Base-by-base conservation (phyloP, 163 green algal genomes). In the Scenedesmus sp. region DNA sequence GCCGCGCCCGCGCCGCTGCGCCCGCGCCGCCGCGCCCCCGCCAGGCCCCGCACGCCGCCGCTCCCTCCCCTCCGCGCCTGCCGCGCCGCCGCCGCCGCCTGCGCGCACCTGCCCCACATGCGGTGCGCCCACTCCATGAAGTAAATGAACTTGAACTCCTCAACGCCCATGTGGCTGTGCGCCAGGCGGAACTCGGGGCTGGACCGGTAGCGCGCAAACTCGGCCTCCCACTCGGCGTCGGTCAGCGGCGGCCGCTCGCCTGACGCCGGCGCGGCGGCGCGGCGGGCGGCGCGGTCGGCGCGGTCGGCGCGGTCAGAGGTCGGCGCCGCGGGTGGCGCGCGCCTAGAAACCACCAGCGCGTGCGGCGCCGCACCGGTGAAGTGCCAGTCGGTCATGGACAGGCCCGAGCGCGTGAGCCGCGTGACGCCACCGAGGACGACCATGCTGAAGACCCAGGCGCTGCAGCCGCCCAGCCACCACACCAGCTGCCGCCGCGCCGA, bases 91-190 rank as follows among this genome's bases (percentile, higher is more conserved):
- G 97, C 95, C 97, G 98, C 84, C 39, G 39, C 39, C 7, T 10
- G 26, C 53, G 33, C 51, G 22, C 22, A 77, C 71, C 96, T 84
- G 6, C 95, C 96, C 95, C 94, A 98, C 96, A 98, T 98, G 83
- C 96, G 92, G 80, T 94, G 88, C 51, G 71, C 87, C 66, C 90
- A 93, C 82, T 93, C 88, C 90, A 93, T 91, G 90, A 91, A 98
- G 87, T 97, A 99, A 54, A 99, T 99, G 89, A 98, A 98, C 85
- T 99, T 99, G 88, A 99, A 99, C 70, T 99, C 96, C 0, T 97
- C 91, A 18, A 99, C 72, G 0, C 60, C 93, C 93, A 99, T 98
- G 81, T 89, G 78, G 15, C 64, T 81, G 89, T 98, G 92, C 13
- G 94, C 81, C 42, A 75, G 76, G 39, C 78, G 77, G 85, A 90